Conservation (phyloP, 768 basidiomycete genomes). For the Amanita rubescens region DNA sequence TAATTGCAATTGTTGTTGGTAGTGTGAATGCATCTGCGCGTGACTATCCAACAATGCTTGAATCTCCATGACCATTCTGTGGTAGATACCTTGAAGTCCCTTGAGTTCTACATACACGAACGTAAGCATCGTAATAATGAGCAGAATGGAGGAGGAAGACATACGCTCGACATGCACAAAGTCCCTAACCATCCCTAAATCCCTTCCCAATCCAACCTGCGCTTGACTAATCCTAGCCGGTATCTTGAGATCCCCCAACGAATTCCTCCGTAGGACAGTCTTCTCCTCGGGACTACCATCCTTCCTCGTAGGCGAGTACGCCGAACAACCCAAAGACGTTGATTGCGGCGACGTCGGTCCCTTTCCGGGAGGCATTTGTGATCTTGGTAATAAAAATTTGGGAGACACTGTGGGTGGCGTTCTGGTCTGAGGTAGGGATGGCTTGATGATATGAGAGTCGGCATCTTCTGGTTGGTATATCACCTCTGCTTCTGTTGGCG, state of each 20-base stretch:
- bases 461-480: neutral
- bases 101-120: conserved; percentile 27
- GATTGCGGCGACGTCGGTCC: no score
- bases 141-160: no score
- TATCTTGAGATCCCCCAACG: conserved; percentile 67
- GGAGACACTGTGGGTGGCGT: conserved; percentile 14
- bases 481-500: neutral
- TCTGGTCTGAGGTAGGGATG: conserved; percentile 2
- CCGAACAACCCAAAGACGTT: conserved; percentile 30
- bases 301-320: conserved; percentile 8
- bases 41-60: no score
- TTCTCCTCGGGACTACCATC: conserved; percentile 4
- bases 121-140: no score
- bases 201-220: no score
- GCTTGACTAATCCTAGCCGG: conserved; percentile 68
- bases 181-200: no score
- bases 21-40: no score
- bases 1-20: no score
- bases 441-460: neutral
- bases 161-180: conserved; percentile 81
- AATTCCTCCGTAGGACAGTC: conserved; percentile 40
- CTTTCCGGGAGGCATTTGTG: conserved; percentile 19
- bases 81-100: no score
- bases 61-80: no score
- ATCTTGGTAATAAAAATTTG: conserved; percentile 5